Conservation (phyloP, 805 yeast genomes). For the Candida hispaniensis region DNA sequence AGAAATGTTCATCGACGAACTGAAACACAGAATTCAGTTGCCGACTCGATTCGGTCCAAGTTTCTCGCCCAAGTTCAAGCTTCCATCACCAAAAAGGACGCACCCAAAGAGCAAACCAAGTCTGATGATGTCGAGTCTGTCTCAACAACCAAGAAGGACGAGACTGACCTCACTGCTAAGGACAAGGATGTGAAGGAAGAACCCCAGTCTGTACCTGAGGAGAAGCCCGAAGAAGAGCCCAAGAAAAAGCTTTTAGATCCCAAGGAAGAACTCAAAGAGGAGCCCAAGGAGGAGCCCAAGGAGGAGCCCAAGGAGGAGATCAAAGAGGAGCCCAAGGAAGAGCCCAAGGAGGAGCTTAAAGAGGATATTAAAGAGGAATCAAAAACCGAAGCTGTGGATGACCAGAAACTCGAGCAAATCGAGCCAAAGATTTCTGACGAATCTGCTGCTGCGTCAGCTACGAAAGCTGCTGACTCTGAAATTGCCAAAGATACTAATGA, state of each 20-base stretch:
- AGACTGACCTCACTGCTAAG: conserved; percentile 3
- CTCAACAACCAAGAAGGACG: conserved; percentile 3
- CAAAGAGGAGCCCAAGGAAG: too few species aligned
- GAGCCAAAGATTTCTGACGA: conserved; percentile 16
- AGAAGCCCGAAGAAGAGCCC: conserved; percentile 4
- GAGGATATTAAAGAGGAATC: conserved; percentile 14
- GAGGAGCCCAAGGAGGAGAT: conserved; percentile 13
- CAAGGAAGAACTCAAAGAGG: conserved; percentile 14
- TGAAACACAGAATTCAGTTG: conserved; percentile 10
- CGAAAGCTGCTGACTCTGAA: conserved; percentile 7
- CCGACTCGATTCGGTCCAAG: conserved; percentile 14
- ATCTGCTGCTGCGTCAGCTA: conserved; percentile 16
- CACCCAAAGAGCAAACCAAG: conserved; percentile 6
- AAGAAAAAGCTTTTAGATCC: conserved; percentile 16
- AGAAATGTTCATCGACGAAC: conserved; percentile 11
- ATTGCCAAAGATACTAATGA: conserved; percentile 2
- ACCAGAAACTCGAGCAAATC: conserved; percentile 2
- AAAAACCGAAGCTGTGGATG: conserved; percentile 7
- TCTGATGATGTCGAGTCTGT: not conserved
- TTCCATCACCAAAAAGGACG: conserved; percentile 15
- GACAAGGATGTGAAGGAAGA: conserved; percentile 6
- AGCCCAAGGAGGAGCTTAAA: conserved; percentile 11
- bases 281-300: conserved; percentile 14
- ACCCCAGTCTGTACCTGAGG: conserved; percentile 10
- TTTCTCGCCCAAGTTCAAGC: conserved; percentile 15